Base-by-base conservation (phyloP, 2,329 filamentous ascomycete species). In the Fusarium sp. region DNA sequence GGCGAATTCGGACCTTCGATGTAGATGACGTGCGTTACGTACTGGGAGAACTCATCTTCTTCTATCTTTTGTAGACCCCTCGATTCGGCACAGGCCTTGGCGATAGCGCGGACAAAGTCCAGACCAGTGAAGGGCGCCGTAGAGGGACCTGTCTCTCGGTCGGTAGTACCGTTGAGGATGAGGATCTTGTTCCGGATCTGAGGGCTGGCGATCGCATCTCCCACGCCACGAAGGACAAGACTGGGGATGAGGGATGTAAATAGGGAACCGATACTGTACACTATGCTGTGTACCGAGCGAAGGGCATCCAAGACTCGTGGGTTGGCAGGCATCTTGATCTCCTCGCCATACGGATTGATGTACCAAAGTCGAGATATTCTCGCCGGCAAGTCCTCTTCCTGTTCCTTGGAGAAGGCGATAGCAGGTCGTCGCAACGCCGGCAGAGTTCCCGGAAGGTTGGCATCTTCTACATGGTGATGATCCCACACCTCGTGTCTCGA, bases 261-360 rank as follows among this genome's bases (percentile, higher is more conserved):
- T 0, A 98, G 86, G 2, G 93, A 95, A n/a, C 97, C 97, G 68
- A 98, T 97, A 81, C 93, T 95, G 84, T 98, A 98, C 54, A 98
- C 90, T 10, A 98, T 87, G 2, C 91, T 92, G 65, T 90, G 88
- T 0, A 93, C 89, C 2, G 85, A 84, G 17, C 85, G 84, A 1
- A 98, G 82, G 0, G 94, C 90, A 9, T 90, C 88, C 0, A 97
- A 78, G 0, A 96, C 94, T 60, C 94, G 91, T 0, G 95, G 92
- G 78, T 98, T 98, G 3, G 95, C 93, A 0, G 92, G 89, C 0
- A 95, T 94, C 20, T 92, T 90, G 75, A 98, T 98, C 82, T 98
- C 95, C 80, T 98, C 95, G n/a, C 96, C 96, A 81, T 98, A 98
- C 0, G 96, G 96, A 79, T 98, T 98, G 85, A 98, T 98, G 85